Evolutionary conservation across 1,284 basidiomycete species (phyloP).

Genomic region (Somion occarium): DNA sequence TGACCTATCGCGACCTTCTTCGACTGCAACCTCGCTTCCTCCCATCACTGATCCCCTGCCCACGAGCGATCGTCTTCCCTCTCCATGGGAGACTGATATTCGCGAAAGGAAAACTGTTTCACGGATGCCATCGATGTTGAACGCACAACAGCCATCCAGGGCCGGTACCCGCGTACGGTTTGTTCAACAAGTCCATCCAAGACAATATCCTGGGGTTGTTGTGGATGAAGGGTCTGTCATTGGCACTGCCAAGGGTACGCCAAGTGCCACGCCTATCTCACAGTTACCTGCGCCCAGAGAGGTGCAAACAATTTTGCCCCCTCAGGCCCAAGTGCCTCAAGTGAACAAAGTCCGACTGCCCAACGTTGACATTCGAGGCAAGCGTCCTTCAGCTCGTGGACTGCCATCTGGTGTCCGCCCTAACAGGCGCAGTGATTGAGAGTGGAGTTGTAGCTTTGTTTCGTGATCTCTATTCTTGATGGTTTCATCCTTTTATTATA

Average conservation of each 20-base stretch:
- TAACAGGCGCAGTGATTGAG: slow-evolving; percentile 10
- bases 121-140: background rate
- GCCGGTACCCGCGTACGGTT: slow-evolving; percentile 2
- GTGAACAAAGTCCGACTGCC: background rate
- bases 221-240: background rate
- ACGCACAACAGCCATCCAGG: background rate
- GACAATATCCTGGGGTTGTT: background rate
- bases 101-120: background rate
- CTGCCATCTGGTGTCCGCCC: slow-evolving; percentile 23
- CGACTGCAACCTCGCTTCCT: background rate
- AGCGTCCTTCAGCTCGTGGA: slow-evolving; percentile 20
- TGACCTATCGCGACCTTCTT: background rate
- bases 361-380: slow-evolving; percentile 6
- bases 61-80: background rate
- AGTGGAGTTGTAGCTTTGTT: background rate
- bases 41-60: background rate
- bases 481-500: too few relatives aligned
- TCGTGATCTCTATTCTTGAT: too few relatives aligned
- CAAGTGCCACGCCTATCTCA: background rate
- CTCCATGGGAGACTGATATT: background rate
- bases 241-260: background rate
- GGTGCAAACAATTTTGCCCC: background rate
- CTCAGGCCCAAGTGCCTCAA: background rate
- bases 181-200: slow-evolving; percentile 6
- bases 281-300: background rate